Base-by-base conservation (phyloP, 352 stramenopile genomes). In the Phytophthora crassamura region DNA sequence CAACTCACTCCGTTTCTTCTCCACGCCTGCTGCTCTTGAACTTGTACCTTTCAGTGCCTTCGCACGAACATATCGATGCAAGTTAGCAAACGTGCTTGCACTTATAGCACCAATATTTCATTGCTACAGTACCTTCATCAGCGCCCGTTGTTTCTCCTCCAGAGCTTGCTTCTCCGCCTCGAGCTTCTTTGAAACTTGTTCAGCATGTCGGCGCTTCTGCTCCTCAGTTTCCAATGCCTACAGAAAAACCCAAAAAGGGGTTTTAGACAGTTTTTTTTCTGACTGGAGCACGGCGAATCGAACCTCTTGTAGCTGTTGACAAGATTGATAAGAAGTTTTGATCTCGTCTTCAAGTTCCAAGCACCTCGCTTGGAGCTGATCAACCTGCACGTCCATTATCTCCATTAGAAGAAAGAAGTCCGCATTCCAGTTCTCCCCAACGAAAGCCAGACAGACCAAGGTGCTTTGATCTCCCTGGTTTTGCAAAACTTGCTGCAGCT, bases 1-100 rank as follows among this genome's bases (percentile, higher is more conserved):
- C 28, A 82, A 40, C 20, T 79, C 60, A 12, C 43, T 64, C 12
- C 63, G 68, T 22, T 77, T 78, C 41, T 71, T 82, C 51, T 91
- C 82, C 9, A 74, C 57, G 15, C 86, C 79, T 11, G 48, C 62
- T 7, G 54, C 66, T 25, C 68, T 82, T 5, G 63, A 67, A 43
- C 28, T 84, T 16, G 65, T 53, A 46, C 74, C 70, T 55, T 82
- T 84, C 36, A 87, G 59, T 7, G 41, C 82, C 84, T 61, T 65
- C 36, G 52, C 15, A 40, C 35, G 25, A 18, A 14, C 12, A 39
- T 18, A 50, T 12, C 45, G 20, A 20, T 34, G 40, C 42, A 9
- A 10, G 36, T 57, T 28, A 63, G 32, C 33, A 5, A n/a, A 32
- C 32, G 4, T 40, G 12, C 16, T 25, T 11, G 4, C 18, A 9